phyloP scores from a whole-genome alignment of 169 alveolate genomes.

The Cryptosporidium bovis region DNA sequence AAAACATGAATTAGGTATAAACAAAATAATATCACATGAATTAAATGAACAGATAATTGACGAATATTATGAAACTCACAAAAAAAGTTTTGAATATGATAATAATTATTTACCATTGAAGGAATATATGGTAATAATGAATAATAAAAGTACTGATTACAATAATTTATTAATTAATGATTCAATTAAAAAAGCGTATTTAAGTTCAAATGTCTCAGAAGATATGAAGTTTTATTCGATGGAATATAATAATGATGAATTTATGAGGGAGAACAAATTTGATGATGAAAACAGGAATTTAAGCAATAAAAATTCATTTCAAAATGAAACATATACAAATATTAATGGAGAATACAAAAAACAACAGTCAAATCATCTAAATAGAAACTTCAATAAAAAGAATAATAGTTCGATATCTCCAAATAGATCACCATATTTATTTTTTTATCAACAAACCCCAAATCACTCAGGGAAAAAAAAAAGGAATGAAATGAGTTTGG shows the following conservation, averaged over 20 bases:
- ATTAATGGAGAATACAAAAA: background rate
- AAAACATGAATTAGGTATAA: too few relatives aligned
- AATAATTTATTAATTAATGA: constrained; percentile 1
- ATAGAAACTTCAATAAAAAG: background rate
- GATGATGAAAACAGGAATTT: constrained; percentile 27
- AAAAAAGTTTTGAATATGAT: too few relatives aligned
- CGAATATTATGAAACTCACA: too few relatives aligned
- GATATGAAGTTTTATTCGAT: constrained; percentile 36
- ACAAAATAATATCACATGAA: too few relatives aligned
- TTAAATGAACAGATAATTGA: too few relatives aligned
- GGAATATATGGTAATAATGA: constrained; percentile 34
- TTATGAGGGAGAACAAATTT: too few relatives aligned
- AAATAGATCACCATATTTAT: background rate
- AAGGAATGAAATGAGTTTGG: background rate
- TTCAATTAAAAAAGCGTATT: constrained; percentile 1
- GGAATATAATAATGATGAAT: constrained; percentile 12
- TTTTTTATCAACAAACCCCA: background rate
- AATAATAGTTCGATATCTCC: background rate
- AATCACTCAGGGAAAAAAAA: background rate
- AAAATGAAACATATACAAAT: constrained; percentile 11
- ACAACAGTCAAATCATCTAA: background rate
- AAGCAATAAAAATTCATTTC: constrained; percentile 24
- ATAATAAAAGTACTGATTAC: background rate
- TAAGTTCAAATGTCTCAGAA: constrained; percentile 55
- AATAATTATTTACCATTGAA: constrained; percentile 7